phyloP scores from a whole-genome alignment of 2,329 filamentous ascomycete genomes.

The Colletotrichum limetticola region DNA sequence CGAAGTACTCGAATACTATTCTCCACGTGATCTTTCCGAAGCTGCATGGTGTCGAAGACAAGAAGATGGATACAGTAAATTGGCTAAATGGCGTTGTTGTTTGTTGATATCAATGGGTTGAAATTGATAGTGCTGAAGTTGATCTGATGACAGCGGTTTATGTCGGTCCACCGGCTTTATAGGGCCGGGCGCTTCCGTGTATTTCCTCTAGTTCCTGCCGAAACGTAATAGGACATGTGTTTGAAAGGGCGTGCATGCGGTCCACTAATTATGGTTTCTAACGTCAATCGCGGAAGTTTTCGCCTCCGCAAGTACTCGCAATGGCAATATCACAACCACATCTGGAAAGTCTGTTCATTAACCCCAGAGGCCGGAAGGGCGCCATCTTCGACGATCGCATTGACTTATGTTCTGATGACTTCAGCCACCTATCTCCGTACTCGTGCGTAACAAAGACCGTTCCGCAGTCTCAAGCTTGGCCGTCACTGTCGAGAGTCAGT shows the following conservation, averaged over 20 bases:
- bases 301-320: background rate
- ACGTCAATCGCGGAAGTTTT: background rate
- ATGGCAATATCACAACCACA: no score
- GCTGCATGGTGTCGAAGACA: constrained; percentile 62
- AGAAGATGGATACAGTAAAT: background rate
- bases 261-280: constrained; percentile 16
- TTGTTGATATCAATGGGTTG: background rate
- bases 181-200: constrained; percentile 2
- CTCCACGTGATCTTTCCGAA: constrained; percentile 65
- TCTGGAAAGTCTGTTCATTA: background rate
- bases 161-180: constrained; percentile 4
- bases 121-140: background rate
- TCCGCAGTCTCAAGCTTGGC: background rate
- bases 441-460: background rate
- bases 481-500: background rate
- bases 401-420: background rate
- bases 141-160: background rate
- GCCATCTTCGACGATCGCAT: background rate
- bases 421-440: no score
- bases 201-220: background rate
- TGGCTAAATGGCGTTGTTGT: background rate
- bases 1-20: constrained; percentile 58
- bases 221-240: constrained; percentile 1
- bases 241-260: constrained; percentile 18
- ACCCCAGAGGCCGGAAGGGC: no score